These are phyloP conservation scores for Purpureocillium takamizusanense DNA, from an alignment of 2,329 filamentous ascomycete genomes.

Conservation along the genomic window DNA sequence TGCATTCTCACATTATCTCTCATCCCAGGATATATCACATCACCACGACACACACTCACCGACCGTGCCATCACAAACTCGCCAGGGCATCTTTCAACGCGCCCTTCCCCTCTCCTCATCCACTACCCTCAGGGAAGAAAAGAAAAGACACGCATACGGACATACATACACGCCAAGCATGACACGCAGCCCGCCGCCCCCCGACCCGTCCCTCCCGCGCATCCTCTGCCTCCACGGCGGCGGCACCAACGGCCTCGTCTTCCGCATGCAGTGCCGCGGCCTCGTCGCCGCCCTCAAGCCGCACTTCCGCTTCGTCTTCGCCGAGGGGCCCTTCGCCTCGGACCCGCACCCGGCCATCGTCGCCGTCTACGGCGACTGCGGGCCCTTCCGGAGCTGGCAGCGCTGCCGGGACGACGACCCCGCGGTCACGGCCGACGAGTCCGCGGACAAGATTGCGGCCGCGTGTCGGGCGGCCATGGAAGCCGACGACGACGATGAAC, in stretches of 20 bases:
- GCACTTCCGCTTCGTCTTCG: slow-evolving; percentile 63
- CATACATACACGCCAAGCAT: too few species aligned
- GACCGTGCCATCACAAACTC: too few species aligned
- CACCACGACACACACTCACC: too few species aligned
- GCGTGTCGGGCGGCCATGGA: slow-evolving; percentile 38
- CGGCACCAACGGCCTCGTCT: slow-evolving; percentile 63
- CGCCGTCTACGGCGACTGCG: slow-evolving; percentile 54
- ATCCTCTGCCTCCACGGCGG: slow-evolving; percentile 78
- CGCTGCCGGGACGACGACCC: slow-evolving; percentile 52
- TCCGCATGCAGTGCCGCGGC: slow-evolving; percentile 57
- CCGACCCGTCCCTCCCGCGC: slow-evolving; percentile 38
- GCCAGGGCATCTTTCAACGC: too few species aligned
- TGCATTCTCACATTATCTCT: too few species aligned
- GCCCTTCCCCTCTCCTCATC: too few species aligned
- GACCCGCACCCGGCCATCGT: slow-evolving; percentile 53
- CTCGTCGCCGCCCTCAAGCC: slow-evolving; percentile 35
- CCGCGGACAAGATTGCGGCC: slow-evolving; percentile 29
- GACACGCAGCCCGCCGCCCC: too few species aligned
- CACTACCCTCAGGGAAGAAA: too few species aligned
- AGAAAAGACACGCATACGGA: too few species aligned
- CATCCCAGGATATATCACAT: too few species aligned
- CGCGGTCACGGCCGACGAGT: slow-evolving; percentile 29
- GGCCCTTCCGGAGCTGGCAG: slow-evolving; percentile 55
- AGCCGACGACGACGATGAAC: slow-evolving; percentile 41
- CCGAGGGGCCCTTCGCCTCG: slow-evolving; percentile 58